phyloP scores from a whole-genome alignment of 768 basidiomycete species.

The Xerocomellus intermedius region DNA sequence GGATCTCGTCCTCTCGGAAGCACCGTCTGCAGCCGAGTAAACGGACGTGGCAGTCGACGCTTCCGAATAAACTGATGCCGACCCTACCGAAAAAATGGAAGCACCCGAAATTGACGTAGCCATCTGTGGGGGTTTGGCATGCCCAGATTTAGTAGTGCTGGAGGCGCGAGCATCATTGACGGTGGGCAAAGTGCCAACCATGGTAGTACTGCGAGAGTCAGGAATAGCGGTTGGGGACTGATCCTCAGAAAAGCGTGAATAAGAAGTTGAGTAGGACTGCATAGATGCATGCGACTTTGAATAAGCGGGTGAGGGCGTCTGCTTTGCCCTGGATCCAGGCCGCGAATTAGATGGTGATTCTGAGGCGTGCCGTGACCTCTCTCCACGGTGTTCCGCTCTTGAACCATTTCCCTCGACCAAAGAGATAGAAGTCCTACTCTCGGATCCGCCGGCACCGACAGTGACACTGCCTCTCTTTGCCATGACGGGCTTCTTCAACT shows the following conservation, averaged over 20 bases:
- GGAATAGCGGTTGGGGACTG: not conserved
- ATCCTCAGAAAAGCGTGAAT: constrained; percentile 18
- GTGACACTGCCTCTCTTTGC: constrained; percentile 52
- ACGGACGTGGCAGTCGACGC: constrained; percentile 27
- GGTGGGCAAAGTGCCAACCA: not conserved
- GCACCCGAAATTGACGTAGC: constrained; percentile 27
- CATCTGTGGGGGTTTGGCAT: constrained; percentile 22
- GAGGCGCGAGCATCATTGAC: not conserved
- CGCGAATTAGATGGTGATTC: constrained; percentile 19
- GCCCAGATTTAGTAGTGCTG: constrained; percentile 5
- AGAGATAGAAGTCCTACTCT: constrained; percentile 19
- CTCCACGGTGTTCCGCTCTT: not conserved
- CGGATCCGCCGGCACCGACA: not conserved
- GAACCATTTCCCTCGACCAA: constrained; percentile 11
- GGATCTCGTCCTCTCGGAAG: constrained; percentile 3
- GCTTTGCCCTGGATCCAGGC: constrained; percentile 20
- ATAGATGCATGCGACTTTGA: constrained; percentile 11
- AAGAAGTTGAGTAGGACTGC: constrained; percentile 17
- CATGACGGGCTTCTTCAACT: constrained; percentile 78
- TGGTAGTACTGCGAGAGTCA: constrained; percentile 5
- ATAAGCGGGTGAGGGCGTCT: constrained; percentile 16
- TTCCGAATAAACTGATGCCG: constrained; percentile 28
- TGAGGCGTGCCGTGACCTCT: constrained; percentile 5
- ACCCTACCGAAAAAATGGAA: constrained; percentile 27
- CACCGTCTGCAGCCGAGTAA: constrained; percentile 12